Evolutionary conservation across 1,139 yeast genomes (phyloP).

Genomic region (Yamadazyma friedrichii): DNA sequence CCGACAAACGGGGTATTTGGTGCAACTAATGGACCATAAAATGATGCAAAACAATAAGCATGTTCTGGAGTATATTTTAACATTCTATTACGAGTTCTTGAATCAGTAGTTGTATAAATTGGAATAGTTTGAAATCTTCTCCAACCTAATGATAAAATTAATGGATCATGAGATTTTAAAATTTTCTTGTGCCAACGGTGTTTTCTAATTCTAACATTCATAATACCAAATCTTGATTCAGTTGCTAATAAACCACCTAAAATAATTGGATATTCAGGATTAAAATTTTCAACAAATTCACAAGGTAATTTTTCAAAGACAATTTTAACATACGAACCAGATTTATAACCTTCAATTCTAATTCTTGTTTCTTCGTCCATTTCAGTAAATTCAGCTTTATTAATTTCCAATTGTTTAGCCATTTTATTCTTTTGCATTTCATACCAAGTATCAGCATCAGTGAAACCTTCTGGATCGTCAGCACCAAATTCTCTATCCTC

Average conservation of each 20-base stretch:
- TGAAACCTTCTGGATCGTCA: constrained; percentile 71
- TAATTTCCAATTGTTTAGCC: constrained; percentile 93
- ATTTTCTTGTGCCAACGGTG: constrained; percentile 99
- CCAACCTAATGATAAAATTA: constrained; percentile 94
- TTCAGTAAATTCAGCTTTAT: constrained; percentile 71
- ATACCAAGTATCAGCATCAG: constrained; percentile 92
- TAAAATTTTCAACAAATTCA: constrained; percentile 84
- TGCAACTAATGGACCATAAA: constrained; percentile 95
- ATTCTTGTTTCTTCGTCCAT: constrained; percentile 76
- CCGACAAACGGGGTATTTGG: constrained; percentile 98
- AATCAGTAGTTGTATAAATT: constrained; percentile 92
- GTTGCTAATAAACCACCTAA: constrained; percentile 89
- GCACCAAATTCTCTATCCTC: constrained; percentile 77
- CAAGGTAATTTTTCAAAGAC: constrained; percentile 84
- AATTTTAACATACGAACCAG: constrained; percentile 91
- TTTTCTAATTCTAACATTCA: constrained; percentile 92
- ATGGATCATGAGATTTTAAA: constrained; percentile 91
- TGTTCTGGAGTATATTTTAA: constrained; percentile 98
- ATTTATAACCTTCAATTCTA: constrained; percentile 85
- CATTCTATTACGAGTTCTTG: constrained; percentile 97
- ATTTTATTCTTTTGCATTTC: constrained; percentile 95
- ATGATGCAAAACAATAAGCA: constrained; percentile 93
- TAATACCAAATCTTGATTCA: constrained; percentile 89
- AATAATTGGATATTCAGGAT: constrained; percentile 80
- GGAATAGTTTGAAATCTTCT: constrained; percentile 97